These are phyloP conservation scores for Diospyros lotus DNA, from an alignment of 148 eudicot genomes.

Conservation along the genomic window DNA sequence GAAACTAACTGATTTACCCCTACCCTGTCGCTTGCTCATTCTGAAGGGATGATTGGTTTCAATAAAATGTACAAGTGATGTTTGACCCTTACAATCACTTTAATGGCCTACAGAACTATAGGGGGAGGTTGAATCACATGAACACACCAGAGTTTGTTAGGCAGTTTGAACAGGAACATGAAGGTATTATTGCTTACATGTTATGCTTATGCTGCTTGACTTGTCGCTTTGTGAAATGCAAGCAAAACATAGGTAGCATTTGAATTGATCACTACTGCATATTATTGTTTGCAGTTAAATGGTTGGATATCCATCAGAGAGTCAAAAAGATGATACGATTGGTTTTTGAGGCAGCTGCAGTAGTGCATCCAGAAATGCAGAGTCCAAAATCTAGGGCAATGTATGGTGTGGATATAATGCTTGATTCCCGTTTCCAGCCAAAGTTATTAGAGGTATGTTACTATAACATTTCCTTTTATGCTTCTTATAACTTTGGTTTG, in stretches of 20 bases:
- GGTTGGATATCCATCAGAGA: slow-evolving; percentile 70
- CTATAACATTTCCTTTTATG: background rate
- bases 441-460: slow-evolving; percentile 79
- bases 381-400: slow-evolving; percentile 76
- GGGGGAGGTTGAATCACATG: slow-evolving; percentile 70
- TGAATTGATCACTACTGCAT: slow-evolving; percentile 1
- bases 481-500: background rate
- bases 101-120: slow-evolving; percentile 59
- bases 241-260: background rate
- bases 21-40: background rate
- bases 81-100: slow-evolving; percentile 3
- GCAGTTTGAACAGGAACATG: slow-evolving; percentile 85
- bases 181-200: slow-evolving; percentile 34
- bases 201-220: background rate
- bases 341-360: slow-evolving; percentile 80
- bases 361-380: slow-evolving; percentile 89
- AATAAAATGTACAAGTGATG: background rate
- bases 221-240: background rate
- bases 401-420: slow-evolving; percentile 97
- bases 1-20: background rate
- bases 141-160: slow-evolving; percentile 71
- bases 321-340: slow-evolving; percentile 70
- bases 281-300: slow-evolving; percentile 51
- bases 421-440: slow-evolving; percentile 66
- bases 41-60: background rate